Base-by-base conservation (phyloP, 352 stramenopile species). In the Phytophthora europaea region DNA sequence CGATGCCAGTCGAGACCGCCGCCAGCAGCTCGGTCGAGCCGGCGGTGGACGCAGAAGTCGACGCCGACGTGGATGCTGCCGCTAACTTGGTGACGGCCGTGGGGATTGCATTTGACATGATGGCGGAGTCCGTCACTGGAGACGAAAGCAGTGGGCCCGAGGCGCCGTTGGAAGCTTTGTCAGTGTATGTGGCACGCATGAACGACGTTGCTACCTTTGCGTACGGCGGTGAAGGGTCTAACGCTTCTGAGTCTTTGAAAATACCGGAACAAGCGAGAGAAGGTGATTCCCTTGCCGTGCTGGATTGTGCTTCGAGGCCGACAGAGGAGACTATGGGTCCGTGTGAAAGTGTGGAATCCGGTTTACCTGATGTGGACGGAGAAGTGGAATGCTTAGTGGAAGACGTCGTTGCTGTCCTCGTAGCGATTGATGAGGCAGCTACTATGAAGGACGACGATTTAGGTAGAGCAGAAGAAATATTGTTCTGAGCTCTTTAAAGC, bases 321-420 rank as follows among this genome's bases (percentile, higher is more conserved):
- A 16, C 13, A 40, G 7, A 38, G 33, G 34, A 40, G 34, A 13
- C 34, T 40, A 4, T 1, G 34, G 8, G 34, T 40, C 34, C 8
- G 34, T 40, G 34, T 40, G 34, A 40, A 40, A 40, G 34, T 15
- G 34, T 16, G 34, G 34, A 13, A 5, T 4, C 16, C 34, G 9
- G 6, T 20, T 23, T 62, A 13, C 34, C 34, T 51, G 18, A 4
- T 34, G 61, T 50, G 13, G 38, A 61, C 23, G 38, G 22, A 4
- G 40, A 76, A 28, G 45, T 76, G 2, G 34, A 61, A 31, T 56
- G 40, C 13, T 54, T 68, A 3, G 52, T 75, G 20, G 65, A 72
- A 36, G 60, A 67, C 20, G 38, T 78, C 6, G 40, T 78, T 40
- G 15, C 54, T 18, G 65, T 76, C n/a, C 48, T 66, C 9, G 51